phyloP scores from a whole-genome alignment of 1,284 basidiomycete species.

The Malassezia restricta region DNA sequence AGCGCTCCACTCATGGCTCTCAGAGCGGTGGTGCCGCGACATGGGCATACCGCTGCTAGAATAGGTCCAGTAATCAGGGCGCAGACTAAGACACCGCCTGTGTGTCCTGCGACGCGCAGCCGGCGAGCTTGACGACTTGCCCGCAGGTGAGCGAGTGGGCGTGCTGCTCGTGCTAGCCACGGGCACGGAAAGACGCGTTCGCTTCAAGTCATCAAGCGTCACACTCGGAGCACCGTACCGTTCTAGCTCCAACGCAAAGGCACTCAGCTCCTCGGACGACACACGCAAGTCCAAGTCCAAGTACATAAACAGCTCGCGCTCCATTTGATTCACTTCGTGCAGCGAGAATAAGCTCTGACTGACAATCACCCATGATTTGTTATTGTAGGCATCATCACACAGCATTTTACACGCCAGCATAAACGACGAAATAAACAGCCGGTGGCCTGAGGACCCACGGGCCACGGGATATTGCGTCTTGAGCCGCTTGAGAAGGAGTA shows the following conservation, averaged over 20 bases:
- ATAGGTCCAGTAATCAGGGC: constrained; percentile 14
- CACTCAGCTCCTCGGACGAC: constrained; percentile 29
- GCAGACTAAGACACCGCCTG: constrained; percentile 10
- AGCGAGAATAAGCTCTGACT: constrained; percentile 43
- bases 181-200: not conserved
- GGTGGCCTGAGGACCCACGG: constrained; percentile 44
- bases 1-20: constrained; percentile 10
- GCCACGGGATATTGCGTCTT: constrained; percentile 44
- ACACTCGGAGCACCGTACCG: constrained; percentile 13
- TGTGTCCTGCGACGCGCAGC: constrained; percentile 4
- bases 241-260: constrained; percentile 33
- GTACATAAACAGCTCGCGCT: constrained; percentile 45
- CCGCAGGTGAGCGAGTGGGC: not conserved
- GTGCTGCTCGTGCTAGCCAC: not conserved
- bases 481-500: constrained; percentile 40
- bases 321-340: constrained; percentile 46
- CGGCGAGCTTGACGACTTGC: not conserved
- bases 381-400: constrained; percentile 46
- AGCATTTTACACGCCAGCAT: constrained; percentile 45
- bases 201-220: constrained; percentile 12
- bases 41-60: not conserved
- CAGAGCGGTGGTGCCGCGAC: constrained; percentile 5
- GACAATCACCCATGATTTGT: constrained; percentile 46
- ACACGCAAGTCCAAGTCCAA: constrained; percentile 42
- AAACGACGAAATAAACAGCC: constrained; percentile 45